A percentile compares a stretch with the other conserved stretches of the same genome.
Conservation (phyloP, 2,329 filamentous ascomycete genomes). For the Huntiella abstrusa region DNA sequence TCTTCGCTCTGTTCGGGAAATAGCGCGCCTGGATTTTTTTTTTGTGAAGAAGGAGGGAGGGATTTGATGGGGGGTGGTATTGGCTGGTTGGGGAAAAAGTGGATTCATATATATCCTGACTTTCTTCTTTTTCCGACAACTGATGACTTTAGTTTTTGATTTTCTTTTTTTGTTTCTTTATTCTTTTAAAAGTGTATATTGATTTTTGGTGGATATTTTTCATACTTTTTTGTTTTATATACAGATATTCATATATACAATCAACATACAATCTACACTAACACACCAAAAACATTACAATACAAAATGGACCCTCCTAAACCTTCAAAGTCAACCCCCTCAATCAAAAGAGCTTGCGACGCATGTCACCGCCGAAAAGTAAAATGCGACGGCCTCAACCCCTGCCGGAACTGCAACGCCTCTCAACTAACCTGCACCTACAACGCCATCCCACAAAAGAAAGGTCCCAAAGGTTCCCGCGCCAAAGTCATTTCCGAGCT, state of each 20-base stretch:
- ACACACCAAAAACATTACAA: background rate
- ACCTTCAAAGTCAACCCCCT: constrained; percentile 7
- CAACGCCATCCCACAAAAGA: constrained; percentile 57
- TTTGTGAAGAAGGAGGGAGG: too few species aligned
- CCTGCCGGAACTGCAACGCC: constrained; percentile 51
- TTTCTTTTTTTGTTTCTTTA: too few species aligned
- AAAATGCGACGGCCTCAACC: constrained; percentile 52
- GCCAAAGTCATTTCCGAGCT: constrained; percentile 61
- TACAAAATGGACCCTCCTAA: background rate
- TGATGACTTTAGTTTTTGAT: too few species aligned
- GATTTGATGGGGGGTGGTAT: too few species aligned
- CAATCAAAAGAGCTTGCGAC: constrained; percentile 45
- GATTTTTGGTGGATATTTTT: too few species aligned
- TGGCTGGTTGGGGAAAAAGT: too few species aligned
- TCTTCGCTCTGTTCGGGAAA: too few species aligned
- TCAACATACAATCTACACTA: background rate
- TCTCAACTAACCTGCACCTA: constrained; percentile 53
- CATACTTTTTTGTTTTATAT: background rate
- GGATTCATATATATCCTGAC: too few species aligned
- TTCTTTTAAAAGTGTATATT: too few species aligned
- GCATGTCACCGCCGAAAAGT: constrained; percentile 58
- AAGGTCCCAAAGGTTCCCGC: constrained; percentile 54
- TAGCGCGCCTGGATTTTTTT: too few species aligned
- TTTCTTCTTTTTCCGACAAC: too few species aligned
- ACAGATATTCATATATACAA: background rate